Evolutionary conservation across 2,329 filamentous ascomycete species (phyloP), one percentile per base, ranked within the genome.

Genomic region (Amesomyces nigricolor): DNA sequence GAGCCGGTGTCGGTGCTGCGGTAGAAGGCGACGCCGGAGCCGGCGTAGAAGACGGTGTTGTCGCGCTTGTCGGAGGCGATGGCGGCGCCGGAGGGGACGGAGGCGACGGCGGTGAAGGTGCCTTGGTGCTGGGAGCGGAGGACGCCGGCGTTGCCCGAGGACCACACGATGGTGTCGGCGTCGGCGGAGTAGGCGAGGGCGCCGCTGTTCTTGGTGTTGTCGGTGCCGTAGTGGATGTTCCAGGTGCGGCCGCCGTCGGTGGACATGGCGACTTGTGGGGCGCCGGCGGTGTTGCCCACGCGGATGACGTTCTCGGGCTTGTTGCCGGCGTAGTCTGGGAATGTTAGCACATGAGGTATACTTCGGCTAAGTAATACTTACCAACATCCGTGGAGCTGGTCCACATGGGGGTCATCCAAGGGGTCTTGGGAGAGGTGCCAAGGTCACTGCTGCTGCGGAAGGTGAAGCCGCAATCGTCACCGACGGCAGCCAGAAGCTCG

Each of bases 41-140:
- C 78, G 14, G 68, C 79, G 63, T 82, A 82, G 63, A 82, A 82
- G 51, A 75, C 71, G 10, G 72, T 73, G 47, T 75, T 76, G 45
- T 78, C 73, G 48, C 73, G 71, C 67, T 79, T 81, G 64, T 83
- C 80, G 8, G 77, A 74, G 5, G 78, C 79, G 49, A 83, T 75
- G 5, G 74, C 69, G 0, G 78, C 74, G 8, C 70, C 70, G 0
- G 72, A 68, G 1, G 77, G 73, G 0, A 81, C 65, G 40, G 71
- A 69, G 0, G 73, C 71, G 1, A 81, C 73, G 0, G 73, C 62
- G 3, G 70, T 66, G 61, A 82, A 81, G 4, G 68, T 65, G 11
- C 65, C 67, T 56, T 74, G 66, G 56, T 72, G 64, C 46, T 71
- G 66, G 1, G 75, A 77, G 47, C 71, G 70, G 49, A 75, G 65